A percentile compares a stretch with the other conserved stretches of the same genome.
Evolutionary conservation across 768 basidiomycete genomes (phyloP).

Genomic region (Mycena amicta): DNA sequence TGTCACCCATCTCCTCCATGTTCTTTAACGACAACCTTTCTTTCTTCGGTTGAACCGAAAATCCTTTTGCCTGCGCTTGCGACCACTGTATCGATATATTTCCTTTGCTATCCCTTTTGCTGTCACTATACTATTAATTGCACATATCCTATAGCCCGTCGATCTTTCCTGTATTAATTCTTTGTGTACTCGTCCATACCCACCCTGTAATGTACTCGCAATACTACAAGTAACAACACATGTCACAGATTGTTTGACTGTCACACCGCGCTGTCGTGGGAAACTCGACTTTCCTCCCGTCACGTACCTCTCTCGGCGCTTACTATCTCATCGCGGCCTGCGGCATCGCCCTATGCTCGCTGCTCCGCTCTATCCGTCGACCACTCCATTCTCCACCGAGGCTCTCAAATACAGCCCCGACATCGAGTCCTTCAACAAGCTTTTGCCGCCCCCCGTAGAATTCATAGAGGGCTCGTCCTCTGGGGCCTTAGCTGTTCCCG

Average conservation of each 20-base stretch:
- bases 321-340: slow-evolving; percentile 1
- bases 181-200: slow-evolving; percentile 17
- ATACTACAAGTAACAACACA: too few species aligned
- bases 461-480: slow-evolving; percentile 86
- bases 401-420: slow-evolving; percentile 65
- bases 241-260: too few species aligned
- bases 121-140: slow-evolving; percentile 13
- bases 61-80: not conserved
- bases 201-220: slow-evolving; percentile 6
- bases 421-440: slow-evolving; percentile 72
- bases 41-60: slow-evolving; percentile 11
- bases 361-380: slow-evolving; percentile 58
- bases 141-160: slow-evolving; percentile 20
- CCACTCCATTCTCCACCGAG: slow-evolving; percentile 50
- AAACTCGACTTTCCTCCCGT: not conserved
- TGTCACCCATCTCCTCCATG: too few species aligned
- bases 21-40: slow-evolving; percentile 3
- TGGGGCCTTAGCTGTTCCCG: slow-evolving; percentile 67
- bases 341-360: slow-evolving; percentile 56
- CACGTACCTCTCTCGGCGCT: slow-evolving; percentile 1
- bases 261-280: too few species aligned
- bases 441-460: slow-evolving; percentile 81
- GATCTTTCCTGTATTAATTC: slow-evolving; percentile 20
- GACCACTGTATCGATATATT: slow-evolving; percentile 19
- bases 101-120: slow-evolving; percentile 4